A percentile compares a stretch with the other conserved stretches of the same genome.
These are phyloP conservation scores for Fusarium napiforme DNA, from an alignment of 2,329 filamentous ascomycete species.

Conservation along the genomic window DNA sequence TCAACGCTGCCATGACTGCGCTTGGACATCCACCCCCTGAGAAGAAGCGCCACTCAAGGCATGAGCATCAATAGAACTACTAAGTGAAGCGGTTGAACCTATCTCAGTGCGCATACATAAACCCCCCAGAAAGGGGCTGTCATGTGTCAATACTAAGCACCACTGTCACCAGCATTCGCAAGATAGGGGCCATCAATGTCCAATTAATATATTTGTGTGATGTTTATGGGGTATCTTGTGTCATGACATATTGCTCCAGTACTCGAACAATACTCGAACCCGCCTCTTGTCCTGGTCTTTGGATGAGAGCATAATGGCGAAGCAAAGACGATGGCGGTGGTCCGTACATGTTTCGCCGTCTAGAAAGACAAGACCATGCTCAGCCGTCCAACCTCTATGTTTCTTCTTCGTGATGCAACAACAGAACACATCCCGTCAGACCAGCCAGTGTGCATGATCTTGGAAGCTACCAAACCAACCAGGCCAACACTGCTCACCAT, in stretches of 20 bases:
- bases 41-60: conserved; percentile 1
- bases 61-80: not conserved
- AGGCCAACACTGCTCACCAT: conserved; percentile 79
- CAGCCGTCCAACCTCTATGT: conserved; percentile 37
- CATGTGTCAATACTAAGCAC: not conserved
- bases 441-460: conserved; percentile 56
- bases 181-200: not conserved
- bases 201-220: not conserved
- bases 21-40: conserved; percentile 35
- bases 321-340: not conserved
- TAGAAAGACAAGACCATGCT: conserved; percentile 38
- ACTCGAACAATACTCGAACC: not conserved
- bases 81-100: not conserved
- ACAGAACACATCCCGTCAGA: conserved; percentile 35
- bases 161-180: not conserved
- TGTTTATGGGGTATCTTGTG: conserved; percentile 40
- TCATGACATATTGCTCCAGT: conserved; percentile 9
- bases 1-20: conserved; percentile 44
- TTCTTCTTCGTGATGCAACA: conserved; percentile 23
- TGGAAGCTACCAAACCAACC: conserved; percentile 76
- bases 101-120: not conserved
- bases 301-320: not conserved
- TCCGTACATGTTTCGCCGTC: not conserved
- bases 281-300: not conserved
- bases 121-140: not conserved